These are phyloP conservation scores for Penicillium ochrochloron DNA, from an alignment of 495 filamentous ascomycete species.

Conservation along the genomic window DNA sequence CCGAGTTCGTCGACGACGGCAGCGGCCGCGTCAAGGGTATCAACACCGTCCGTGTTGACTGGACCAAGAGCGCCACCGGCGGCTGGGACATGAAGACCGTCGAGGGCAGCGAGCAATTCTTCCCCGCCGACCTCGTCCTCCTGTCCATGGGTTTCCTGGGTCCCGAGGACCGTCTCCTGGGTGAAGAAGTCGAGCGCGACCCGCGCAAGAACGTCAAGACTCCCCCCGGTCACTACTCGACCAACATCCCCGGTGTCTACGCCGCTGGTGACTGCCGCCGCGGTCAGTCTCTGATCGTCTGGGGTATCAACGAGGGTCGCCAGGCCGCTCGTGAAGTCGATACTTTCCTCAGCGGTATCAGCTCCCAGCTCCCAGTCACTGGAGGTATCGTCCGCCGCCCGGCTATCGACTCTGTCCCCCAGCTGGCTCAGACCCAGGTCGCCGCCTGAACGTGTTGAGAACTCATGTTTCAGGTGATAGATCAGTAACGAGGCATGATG, in stretches of 20 bases:
- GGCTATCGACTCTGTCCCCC: slow-evolving; percentile 56
- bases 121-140: slow-evolving; percentile 95
- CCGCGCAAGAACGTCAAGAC: slow-evolving; percentile 98
- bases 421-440: slow-evolving; percentile 33
- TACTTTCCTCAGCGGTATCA: slow-evolving; percentile 75
- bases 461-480: slow-evolving; percentile 4
- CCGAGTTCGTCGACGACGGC: slow-evolving; percentile 95
- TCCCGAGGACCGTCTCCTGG: slow-evolving; percentile 88
- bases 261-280: slow-evolving; percentile 96
- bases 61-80: slow-evolving; percentile 86
- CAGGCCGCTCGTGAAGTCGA: slow-evolving; percentile 95
- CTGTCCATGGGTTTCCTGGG: slow-evolving; percentile 99
- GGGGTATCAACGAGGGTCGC: slow-evolving; percentile 98
- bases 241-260: slow-evolving; percentile 88
- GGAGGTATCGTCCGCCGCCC: slow-evolving; percentile 91
- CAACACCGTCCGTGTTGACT: slow-evolving; percentile 96
- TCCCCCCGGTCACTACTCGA: slow-evolving; percentile 82
- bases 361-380: slow-evolving; percentile 84
- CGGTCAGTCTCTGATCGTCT: slow-evolving; percentile 97
- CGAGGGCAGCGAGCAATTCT: slow-evolving; percentile 93
- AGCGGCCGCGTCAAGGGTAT: slow-evolving; percentile 90
- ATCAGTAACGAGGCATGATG: slow-evolving; percentile 12
- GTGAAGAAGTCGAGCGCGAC: slow-evolving; percentile 88
- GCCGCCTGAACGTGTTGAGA: slow-evolving; percentile 30
- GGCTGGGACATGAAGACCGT: slow-evolving; percentile 99